Evolutionary conservation across 306 rosid genomes (phyloP), one percentile per base, ranked within the genome.

Genomic region (Inga laurina): DNA sequence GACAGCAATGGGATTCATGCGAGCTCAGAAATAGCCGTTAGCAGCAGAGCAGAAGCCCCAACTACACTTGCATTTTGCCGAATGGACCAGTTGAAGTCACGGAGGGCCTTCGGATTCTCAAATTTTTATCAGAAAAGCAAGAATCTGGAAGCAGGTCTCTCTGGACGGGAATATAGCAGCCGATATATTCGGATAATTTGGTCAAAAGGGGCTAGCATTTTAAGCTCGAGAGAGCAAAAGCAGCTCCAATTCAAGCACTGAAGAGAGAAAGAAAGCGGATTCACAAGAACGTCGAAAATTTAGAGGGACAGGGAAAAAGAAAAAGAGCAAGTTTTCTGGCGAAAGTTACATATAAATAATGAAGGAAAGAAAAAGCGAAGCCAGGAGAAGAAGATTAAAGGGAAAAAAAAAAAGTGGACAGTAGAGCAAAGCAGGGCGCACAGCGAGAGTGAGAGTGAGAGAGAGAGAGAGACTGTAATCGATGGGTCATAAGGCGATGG

Each of bases 131-230:
- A 67, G 18, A 82, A 67, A 67, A 82, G 34, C 57, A 24, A 83
- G 21, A 72, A 64, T 68, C 70, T 68, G 74, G 16, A 83, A 74
- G 62, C 68, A 74, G 57, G 86, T 83, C 75, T 71, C 76, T 78
- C 37, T 61, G 69, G 61, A 62, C 32, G 81, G 68, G 78, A 54
- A 30, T 74, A 79, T 6, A 41, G 65, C 0, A 79, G 5, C 24
- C 48, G 81, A 80, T 74, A 69, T 83, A 88, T 82, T 48, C 41
- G 44, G 39, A 6, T 79, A 83, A 72, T 81, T 85, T 64, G 78
- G 79, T 65, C 65, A 69, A 75, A 88, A 88, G 65, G 81, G 24
- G 82, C 44, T 52, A 81, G 84, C 89, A 88, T 85, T 83, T 81
- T 18, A 83, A 48, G 81, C 57, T 56, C 34, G 19, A 66, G 61